These are phyloP conservation scores for Forsythia suspensa DNA, from an alignment of 257 asterid genomes.

Conservation along the genomic window DNA sequence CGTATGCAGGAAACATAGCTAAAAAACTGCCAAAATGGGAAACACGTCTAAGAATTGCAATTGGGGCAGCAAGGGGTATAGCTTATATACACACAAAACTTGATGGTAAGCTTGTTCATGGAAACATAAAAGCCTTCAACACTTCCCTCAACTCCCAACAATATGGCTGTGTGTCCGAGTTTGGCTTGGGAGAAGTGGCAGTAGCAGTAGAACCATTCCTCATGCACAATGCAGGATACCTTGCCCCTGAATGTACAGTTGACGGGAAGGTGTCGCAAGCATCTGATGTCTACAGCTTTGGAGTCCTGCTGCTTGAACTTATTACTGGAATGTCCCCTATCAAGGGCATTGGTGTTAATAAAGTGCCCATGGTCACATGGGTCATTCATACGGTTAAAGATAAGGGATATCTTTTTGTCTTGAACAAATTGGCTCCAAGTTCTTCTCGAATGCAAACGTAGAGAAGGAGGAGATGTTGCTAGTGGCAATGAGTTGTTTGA, in stretches of 20 bases:
- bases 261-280: background rate
- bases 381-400: background rate
- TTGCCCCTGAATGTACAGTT: background rate
- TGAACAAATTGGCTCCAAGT: background rate
- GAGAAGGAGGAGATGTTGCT: constrained; percentile 14
- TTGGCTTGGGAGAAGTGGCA: constrained; percentile 1
- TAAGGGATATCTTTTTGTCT: background rate
- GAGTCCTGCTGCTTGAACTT: constrained; percentile 12
- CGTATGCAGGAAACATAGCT: background rate
- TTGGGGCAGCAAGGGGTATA: background rate
- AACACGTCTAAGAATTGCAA: background rate
- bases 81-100: background rate
- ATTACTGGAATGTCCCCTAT: constrained; percentile 2
- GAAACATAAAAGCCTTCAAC: background rate
- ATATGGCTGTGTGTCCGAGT: background rate
- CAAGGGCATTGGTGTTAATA: background rate
- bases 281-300: constrained; percentile 10
- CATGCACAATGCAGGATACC: background rate
- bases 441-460: background rate
- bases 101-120: background rate
- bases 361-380: background rate
- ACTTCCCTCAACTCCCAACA: background rate
- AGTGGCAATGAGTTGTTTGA: constrained; percentile 2
- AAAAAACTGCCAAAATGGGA: background rate
- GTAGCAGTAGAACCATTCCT: background rate